Evolutionary conservation across 73 alveolate species (phyloP), one percentile per base, ranked within the genome.

Genomic region (Symbiodinium natans): DNA sequence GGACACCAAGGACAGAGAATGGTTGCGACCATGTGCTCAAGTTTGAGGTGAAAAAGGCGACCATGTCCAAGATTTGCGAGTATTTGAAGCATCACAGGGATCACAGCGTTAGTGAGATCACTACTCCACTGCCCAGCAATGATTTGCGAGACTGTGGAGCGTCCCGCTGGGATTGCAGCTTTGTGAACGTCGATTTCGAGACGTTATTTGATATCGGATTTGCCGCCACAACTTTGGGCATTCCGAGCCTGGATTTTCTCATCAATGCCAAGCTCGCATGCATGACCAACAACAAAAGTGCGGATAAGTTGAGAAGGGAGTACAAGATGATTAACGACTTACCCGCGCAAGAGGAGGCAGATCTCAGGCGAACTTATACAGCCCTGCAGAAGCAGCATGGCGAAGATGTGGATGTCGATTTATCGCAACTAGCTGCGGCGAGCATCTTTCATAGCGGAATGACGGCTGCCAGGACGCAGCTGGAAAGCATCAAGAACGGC

Each of bases 141-240:
- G 96, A 90, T 41, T 54, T 90, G 43, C 87, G 96, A 2, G 96
- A 90, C 54, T 90, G 96, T 31, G 96, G 96, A 29, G 96, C 87
- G 41, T 90, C 96, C 21, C 96, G 96, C 68, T 90, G 96, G 96
- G 96, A 90, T 71, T 68, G 88, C 77, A 90, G 96, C 77, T 90
- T 90, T 27, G 96, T 90, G 54, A 90, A 90, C 39, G 80, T 90
- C 23, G 96, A 90, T 48, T 41, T 68, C 77, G 96, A 90, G 15
- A 31, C 88, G 23, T 71, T 90, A 29, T 90, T 90, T 38, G 96
- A 90, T 40, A 40, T 90, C 19, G 96, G 88, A 77, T 90, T 90
- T 71, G 96, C 96, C 0, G 96, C 96, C 36, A 90, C 77, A 41
- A 90, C 96, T 7, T 75, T 90, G 59, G 88, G 88, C 54, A 90